Evolutionary conservation across 2,329 filamentous ascomycete genomes (phyloP).

Genomic region (Sclerotinia subarctica): DNA sequence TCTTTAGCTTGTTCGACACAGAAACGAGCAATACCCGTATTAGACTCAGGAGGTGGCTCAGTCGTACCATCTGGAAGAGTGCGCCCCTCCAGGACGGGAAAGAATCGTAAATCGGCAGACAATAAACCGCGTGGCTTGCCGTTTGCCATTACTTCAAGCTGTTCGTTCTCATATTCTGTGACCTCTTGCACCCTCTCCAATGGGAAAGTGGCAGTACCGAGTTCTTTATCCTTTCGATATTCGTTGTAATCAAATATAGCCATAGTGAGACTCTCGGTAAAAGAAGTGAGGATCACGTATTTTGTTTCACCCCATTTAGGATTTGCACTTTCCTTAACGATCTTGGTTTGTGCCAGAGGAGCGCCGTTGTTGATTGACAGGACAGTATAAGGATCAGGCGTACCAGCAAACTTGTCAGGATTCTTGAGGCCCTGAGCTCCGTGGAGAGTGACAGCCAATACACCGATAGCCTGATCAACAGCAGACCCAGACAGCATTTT

Average conservation of each 20-base stretch:
- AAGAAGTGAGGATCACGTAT: constrained; percentile 89
- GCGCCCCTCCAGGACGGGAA: constrained; percentile 77
- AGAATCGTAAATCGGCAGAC: constrained; percentile 84
- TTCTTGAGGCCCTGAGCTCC: constrained; percentile 93
- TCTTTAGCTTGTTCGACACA: constrained; percentile 96
- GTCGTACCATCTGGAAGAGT: constrained; percentile 73
- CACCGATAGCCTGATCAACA: constrained; percentile 93
- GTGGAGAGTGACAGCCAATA: constrained; percentile 86
- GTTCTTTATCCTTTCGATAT: constrained; percentile 91
- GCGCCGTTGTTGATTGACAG: constrained; percentile 81
- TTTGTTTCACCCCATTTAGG: constrained; percentile 96
- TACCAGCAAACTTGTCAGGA: constrained; percentile 86
- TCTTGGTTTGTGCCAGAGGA: constrained; percentile 85
- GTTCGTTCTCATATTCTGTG: constrained; percentile 76
- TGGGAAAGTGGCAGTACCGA: constrained; percentile 81
- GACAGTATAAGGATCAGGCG: constrained; percentile 83
- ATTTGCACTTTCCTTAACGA: constrained; percentile 75
- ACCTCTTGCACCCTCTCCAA: constrained; percentile 79
- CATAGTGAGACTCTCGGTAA: constrained; percentile 82
- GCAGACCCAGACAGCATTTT: constrained; percentile 95
- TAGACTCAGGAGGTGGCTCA: constrained; percentile 80
- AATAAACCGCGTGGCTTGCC: constrained; percentile 81
- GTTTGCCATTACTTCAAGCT: constrained; percentile 77
- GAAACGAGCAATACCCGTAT: constrained; percentile 91
- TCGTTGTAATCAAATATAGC: constrained; percentile 92